These are phyloP conservation scores for Pseudopyrenochaeta lycopersici DNA, from an alignment of 2,329 filamentous ascomycete species.

Conservation along the genomic window DNA sequence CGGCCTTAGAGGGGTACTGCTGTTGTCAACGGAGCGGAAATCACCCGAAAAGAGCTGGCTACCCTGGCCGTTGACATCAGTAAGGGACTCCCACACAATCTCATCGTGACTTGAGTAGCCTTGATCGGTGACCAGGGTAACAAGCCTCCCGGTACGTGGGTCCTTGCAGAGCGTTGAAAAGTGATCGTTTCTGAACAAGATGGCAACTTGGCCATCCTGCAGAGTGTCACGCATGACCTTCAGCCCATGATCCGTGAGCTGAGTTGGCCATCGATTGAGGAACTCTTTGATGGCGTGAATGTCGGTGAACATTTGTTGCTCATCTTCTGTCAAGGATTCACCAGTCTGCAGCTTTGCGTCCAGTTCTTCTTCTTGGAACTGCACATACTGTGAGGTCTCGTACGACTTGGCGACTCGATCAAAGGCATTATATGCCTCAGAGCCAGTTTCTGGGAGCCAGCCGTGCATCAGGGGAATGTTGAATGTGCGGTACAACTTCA, in stretches of 20 bases:
- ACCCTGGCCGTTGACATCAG: conserved; percentile 84
- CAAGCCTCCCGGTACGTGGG: conserved; percentile 75
- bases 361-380: conserved; percentile 88
- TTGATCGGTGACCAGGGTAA: conserved; percentile 90
- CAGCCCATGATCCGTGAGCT: conserved; percentile 84
- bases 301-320: conserved; percentile 84
- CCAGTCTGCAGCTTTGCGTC: conserved; percentile 75
- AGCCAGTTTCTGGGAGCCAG: conserved; percentile 78
- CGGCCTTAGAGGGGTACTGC: conserved; percentile 25
- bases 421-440: conserved; percentile 75
- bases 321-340: conserved; percentile 71
- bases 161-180: conserved; percentile 95
- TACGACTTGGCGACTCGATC: conserved; percentile 81
- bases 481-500: conserved; percentile 91
- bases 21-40: conserved; percentile 81
- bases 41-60: conserved; percentile 90
- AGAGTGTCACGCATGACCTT: conserved; percentile 76
- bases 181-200: conserved; percentile 96
- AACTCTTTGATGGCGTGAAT: conserved; percentile 86
- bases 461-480: conserved; percentile 89
- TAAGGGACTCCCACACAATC: conserved; percentile 94
- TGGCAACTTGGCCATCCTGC: conserved; percentile 80
- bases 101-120: conserved; percentile 89
- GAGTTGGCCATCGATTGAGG: conserved; percentile 80
- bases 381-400: conserved; percentile 88